These are phyloP conservation scores for Rosellinia necatrix DNA, from an alignment of 2,329 filamentous ascomycete species.

Conservation along the genomic window DNA sequence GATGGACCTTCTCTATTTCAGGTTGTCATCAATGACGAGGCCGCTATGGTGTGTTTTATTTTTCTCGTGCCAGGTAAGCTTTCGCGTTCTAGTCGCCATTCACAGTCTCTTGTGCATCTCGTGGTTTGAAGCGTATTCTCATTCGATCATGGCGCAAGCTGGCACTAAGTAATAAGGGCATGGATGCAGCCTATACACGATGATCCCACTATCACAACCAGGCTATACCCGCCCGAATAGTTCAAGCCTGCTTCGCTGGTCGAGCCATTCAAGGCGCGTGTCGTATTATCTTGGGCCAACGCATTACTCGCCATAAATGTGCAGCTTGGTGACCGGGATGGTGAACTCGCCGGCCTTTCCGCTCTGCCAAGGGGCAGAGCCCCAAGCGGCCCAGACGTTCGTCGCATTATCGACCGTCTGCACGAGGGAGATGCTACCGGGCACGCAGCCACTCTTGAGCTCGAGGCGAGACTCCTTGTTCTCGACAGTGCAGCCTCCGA, in stretches of 20 bases:
- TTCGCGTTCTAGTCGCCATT: too few relatives aligned
- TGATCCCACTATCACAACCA: too few relatives aligned
- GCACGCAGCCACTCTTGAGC: not conserved
- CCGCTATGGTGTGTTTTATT: too few relatives aligned
- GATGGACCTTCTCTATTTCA: too few relatives aligned
- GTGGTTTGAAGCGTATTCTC: too few relatives aligned
- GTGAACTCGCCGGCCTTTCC: not conserved
- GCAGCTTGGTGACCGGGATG: not conserved
- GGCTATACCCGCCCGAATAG: not conserved
- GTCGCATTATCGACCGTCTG: not conserved
- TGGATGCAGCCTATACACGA: too few relatives aligned
- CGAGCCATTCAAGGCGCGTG: not conserved
- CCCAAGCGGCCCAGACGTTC: not conserved
- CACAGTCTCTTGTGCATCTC: too few relatives aligned
- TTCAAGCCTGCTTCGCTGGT: not conserved
- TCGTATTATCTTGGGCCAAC: too few relatives aligned
- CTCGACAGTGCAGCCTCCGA: not conserved
- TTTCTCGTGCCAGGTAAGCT: too few relatives aligned
- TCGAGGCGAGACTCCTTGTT: not conserved
- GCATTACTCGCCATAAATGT: not conserved
- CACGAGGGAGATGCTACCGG: not conserved
- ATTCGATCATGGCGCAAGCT: too few relatives aligned
- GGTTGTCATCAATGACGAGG: too few relatives aligned
- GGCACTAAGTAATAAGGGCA: too few relatives aligned
- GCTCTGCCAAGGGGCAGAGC: not conserved